Evolutionary conservation across 441 rosid genomes (phyloP), one percentile per base, ranked within the genome.

Genomic region (Arabidopsis hybrid): DNA sequence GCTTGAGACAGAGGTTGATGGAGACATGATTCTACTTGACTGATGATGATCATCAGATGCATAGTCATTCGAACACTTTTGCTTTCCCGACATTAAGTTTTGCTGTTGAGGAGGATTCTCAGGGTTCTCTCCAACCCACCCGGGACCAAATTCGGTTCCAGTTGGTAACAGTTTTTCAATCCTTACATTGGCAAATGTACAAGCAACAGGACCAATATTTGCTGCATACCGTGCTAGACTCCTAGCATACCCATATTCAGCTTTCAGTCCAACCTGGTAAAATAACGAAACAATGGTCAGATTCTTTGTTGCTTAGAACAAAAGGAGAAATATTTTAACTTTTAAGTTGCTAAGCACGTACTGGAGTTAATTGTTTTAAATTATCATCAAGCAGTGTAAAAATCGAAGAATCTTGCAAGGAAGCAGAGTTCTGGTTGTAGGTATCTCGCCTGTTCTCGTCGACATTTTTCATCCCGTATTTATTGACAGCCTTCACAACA

Each of bases 161-260:
- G 60, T 36, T 1, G 94, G 93, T 83, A 93, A 80, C 56, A 69
- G 76, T 35, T 67, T 79, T 49, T 80, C 80, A 52, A 89, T 89
- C 66, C 79, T 85, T 66, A 35, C 82, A 7, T 85, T 74, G 46
- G 96, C 97, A 18, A 83, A 65, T 74, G 76, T 85, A 97, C 97
- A 91, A 69, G 80, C 85, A 61, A 71, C 75, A 42, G 91, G 85
- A 34, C 98, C 95, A 18, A 93, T 81, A 70, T 79, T 82, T 16
- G 94, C 90, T 56, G 98, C 96, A 69, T 79, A 93, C 39, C 89
- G 87, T 68, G 97, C 92, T 36, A 91, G 70, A 79, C 97, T 91
- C 74, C 89, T 86, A 13, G 90, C 86, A 58, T 90, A 92, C 36
- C 91, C 95, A 78, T 86, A 80, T 72, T 89, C 92, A 36, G 83